These are phyloP conservation scores for Chrysosporium keratinophilum DNA, from an alignment of 2,329 filamentous ascomycete species.

Conservation along the genomic window DNA sequence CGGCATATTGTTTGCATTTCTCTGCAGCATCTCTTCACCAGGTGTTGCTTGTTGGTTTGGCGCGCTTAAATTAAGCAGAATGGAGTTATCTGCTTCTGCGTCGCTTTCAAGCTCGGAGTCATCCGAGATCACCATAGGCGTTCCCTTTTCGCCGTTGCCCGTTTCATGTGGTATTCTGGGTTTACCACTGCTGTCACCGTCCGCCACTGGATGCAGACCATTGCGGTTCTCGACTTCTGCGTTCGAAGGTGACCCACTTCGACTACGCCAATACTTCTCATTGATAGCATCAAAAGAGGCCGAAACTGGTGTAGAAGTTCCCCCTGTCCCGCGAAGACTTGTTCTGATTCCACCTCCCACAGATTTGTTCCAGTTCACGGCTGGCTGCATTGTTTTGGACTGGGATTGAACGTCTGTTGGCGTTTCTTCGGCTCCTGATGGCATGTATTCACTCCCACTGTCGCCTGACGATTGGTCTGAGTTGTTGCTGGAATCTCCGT, in stretches of 20 bases:
- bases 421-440: constrained; percentile 5
- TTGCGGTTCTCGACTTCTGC: constrained; percentile 4
- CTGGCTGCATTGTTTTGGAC: constrained; percentile 20
- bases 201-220: neutral
- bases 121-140: constrained; percentile 22
- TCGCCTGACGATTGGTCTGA: constrained; percentile 10
- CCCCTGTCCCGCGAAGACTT: constrained; percentile 27
- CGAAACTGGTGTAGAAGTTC: constrained; percentile 9
- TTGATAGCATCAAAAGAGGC: constrained; percentile 27
- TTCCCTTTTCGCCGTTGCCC: constrained; percentile 6
- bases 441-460: constrained; percentile 14
- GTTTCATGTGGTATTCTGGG: neutral
- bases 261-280: constrained; percentile 30
- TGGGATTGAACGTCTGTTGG: neutral
- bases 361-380: constrained; percentile 38
- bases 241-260: constrained; percentile 27
- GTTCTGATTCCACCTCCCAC: constrained; percentile 35
- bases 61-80: constrained; percentile 32
- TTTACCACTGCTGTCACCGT: neutral
- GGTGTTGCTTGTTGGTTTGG: neutral
- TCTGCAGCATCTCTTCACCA: neutral
- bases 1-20: neutral
- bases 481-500: constrained; percentile 19
- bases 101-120: constrained; percentile 22
- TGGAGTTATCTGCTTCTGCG: constrained; percentile 33